Base-by-base conservation (phyloP, 2,329 filamentous ascomycete species). In the Orbilia quercus region DNA sequence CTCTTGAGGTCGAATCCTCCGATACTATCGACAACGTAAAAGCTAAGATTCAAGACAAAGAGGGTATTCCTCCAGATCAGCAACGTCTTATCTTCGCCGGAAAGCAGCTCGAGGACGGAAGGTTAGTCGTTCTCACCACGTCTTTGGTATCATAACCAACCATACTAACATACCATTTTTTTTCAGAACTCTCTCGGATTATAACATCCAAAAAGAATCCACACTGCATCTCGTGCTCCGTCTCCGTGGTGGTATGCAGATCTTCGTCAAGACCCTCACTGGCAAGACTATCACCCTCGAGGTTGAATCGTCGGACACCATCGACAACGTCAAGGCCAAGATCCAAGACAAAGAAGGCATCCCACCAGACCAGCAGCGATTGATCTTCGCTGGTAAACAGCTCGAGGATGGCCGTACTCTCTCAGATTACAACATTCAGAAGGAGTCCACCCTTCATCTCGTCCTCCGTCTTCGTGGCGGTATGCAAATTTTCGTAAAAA, bases 21-120 rank as follows among this genome's bases (percentile, higher is more conserved):
- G 95, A 99, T 86, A 98, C 94, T 82, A 98, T 99, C 85, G 95
- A 98, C 89, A 98, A 98, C 90, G 95, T 99, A 87, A 98, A 98
- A 90, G 92, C 91, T 87, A 98, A 99, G 89, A 90, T 90, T 80
- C 88, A 75, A 62, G 72, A 75, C 25, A 75, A 75, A 54, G 72
- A 75, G 82, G 77, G 77, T 2, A 78, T 78, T 42, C 77, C 77
- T 9, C 77, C 88, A 42, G 88, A 90, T 79, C 88, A 90, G 80
- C 88, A 90, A 80, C 86, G 88, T 80, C 82, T 90, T 69, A 90
- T 90, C 79, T 89, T 89, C 76, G 87, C 87, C 77, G 87, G 87
- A 77, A 89, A 89, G 84, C 87, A 89, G 82, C 78, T 89, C 82
- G 94, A 98, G 87, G 94, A 98, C 82, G 94, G 94, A 84, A 64